A percentile compares a stretch with the other conserved stretches of the same genome.
These are phyloP conservation scores for Allodekkera sacchari DNA, from an alignment of 805 yeast species.

Conservation along the genomic window DNA sequence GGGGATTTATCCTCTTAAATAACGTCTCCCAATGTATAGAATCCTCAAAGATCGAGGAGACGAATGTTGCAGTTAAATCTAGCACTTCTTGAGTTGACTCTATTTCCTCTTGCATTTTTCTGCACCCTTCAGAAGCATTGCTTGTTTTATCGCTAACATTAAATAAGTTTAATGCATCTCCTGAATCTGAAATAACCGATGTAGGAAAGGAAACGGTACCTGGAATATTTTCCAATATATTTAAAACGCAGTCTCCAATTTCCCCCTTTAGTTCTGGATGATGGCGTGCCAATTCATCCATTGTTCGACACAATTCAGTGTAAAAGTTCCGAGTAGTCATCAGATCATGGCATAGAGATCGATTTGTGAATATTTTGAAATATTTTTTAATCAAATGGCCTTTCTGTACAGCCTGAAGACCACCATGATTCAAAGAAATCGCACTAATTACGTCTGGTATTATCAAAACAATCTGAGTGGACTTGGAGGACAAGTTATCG, in stretches of 20 bases:
- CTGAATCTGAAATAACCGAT: no score
- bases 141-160: no score
- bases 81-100: no score
- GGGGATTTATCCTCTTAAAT: constrained; percentile 29
- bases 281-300: constrained; percentile 79
- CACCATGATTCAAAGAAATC: constrained; percentile 66
- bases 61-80: constrained; percentile 42
- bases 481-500: constrained; percentile 43
- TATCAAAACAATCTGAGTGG: constrained; percentile 48
- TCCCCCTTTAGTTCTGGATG: constrained; percentile 63
- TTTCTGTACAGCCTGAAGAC: constrained; percentile 47
- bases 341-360: constrained; percentile 44
- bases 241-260: constrained; percentile 41
- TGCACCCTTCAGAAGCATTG: no score
- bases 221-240: constrained; percentile 39
- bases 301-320: constrained; percentile 39
- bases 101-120: no score
- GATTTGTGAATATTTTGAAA: constrained; percentile 42
- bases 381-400: constrained; percentile 30
- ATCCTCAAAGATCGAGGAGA: constrained; percentile 45
- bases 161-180: no score
- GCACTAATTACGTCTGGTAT: constrained; percentile 79
- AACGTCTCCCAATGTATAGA: constrained; percentile 39
- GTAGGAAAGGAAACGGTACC: no score
- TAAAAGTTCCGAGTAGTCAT: constrained; percentile 44